Base-by-base conservation (phyloP, 306 rosid species). In the Rosa lucieae region DNA sequence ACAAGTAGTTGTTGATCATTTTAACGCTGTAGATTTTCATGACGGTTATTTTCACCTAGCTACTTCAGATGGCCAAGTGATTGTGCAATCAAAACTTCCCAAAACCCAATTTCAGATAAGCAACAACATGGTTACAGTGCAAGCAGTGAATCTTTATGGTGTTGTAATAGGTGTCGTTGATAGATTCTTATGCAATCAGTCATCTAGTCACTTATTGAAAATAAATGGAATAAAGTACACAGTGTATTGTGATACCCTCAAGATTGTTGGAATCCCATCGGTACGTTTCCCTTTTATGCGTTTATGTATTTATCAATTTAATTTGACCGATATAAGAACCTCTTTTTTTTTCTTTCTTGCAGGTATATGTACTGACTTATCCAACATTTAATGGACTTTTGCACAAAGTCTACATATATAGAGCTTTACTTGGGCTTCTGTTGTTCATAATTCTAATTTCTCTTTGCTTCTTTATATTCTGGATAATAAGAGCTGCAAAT, bases 331-430 rank as follows among this genome's bases (percentile, higher is more conserved):
- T 6, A 9, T 68, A 40, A 43, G 51, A 68, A 20, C 18, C 17
- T 37, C 3, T 2, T 37, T 3, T 68, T 68, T 20, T n/a, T 88
- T 83, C 3, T 32, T 32, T 32, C 82, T 80, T 37, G 46, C 86
- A 92, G 96, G 92, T 86, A 42, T 85, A 87, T 78, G 87, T 85
- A 9, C 67, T 92, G 84, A 88, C 79, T 58, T 37, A 86, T 48
- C 92, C 89, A 1, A 81, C 82, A 75, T 70, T 13, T 48, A 3
- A 81, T 59, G 84, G 69, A 77, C 13, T 79, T 20, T 42, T 55
- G 9, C 70, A 12, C 8, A n/a, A 51, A 51, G 56, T 15, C 8
- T 17, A 46, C 70, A 78, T 84, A 72, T 76, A 69, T 15, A 72
- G 62, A 70, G 43, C 58, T 47, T 85, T 84, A 18, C 66, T 86